Conservation (phyloP, 1,284 basidiomycete species). For the Rhodotorula sp. region DNA sequence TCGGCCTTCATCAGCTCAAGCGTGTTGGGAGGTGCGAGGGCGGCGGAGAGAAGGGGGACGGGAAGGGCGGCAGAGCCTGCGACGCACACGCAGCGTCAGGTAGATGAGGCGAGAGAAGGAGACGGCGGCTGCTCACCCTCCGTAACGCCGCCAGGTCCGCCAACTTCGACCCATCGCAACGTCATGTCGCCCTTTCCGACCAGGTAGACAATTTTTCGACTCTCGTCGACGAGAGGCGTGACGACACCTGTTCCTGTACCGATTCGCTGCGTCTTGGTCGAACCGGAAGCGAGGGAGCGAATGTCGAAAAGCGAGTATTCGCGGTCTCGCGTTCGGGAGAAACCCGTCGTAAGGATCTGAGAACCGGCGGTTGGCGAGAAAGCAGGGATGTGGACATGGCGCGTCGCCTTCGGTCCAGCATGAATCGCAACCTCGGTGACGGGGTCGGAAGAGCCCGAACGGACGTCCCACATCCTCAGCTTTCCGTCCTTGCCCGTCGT, state of each 20-base stretch:
- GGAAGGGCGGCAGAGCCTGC: conserved; percentile 45
- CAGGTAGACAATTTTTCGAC: conserved; percentile 50
- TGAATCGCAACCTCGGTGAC: not conserved
- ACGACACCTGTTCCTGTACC: conserved; percentile 50
- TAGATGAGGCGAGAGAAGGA: not conserved
- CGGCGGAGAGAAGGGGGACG: conserved; percentile 45
- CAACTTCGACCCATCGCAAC: conserved; percentile 50
- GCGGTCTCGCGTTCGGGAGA: conserved; percentile 45
- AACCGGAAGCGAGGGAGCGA: conserved; percentile 34
- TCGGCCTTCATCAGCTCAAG: conserved; percentile 53
- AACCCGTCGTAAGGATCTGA: conserved; percentile 51
- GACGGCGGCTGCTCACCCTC: conserved; percentile 36
- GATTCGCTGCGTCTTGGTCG: conserved; percentile 44
- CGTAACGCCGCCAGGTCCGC: conserved; percentile 47
- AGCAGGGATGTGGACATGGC: conserved; percentile 47
- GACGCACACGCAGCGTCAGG: not conserved
- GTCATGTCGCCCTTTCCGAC: conserved; percentile 52
- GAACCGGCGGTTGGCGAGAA: conserved; percentile 43
- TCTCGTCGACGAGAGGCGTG: conserved; percentile 49
- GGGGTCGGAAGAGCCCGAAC: conserved; percentile 18
- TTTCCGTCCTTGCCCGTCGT: conserved; percentile 48
- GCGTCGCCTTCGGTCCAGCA: conserved; percentile 37
- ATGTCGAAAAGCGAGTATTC: conserved; percentile 42
- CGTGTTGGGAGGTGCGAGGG: conserved; percentile 44
- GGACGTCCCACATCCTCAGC: conserved; percentile 48